These are phyloP conservation scores for Monosporascus cannonballus DNA, from an alignment of 2,329 filamentous ascomycete genomes.

Conservation along the genomic window DNA sequence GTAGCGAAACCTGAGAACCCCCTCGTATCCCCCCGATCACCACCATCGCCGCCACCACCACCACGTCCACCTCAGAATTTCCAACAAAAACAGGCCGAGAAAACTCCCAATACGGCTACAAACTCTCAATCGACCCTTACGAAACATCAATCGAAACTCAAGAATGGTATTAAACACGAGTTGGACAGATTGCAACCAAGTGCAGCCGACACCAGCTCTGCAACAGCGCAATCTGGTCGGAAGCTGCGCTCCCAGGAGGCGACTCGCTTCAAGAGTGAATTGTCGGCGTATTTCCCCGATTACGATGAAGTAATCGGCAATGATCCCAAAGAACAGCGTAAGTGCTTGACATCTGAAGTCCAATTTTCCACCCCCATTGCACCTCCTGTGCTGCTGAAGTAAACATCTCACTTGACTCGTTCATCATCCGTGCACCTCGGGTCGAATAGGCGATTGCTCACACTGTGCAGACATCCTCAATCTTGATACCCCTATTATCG, in stretches of 20 bases:
- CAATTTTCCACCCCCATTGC: background rate
- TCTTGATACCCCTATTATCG: conserved; percentile 64
- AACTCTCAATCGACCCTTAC: conserved; percentile 27
- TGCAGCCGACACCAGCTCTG: conserved; percentile 31
- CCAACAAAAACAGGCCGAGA: conserved; percentile 8
- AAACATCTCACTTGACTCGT: background rate
- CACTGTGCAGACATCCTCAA: conserved; percentile 60
- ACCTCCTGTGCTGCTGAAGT: background rate
- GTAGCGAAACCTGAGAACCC: conserved; percentile 18
- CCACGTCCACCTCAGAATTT: conserved; percentile 3
- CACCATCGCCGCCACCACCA: conserved; percentile 16
- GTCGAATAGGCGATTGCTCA: conserved; percentile 8
- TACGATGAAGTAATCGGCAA: conserved; percentile 93
- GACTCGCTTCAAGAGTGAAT: conserved; percentile 81
- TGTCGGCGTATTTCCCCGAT: conserved; percentile 85
- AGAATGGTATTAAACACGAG: conserved; percentile 57
- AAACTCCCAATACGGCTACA: conserved; percentile 17
- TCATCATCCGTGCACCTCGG: background rate
- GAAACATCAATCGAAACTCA: conserved; percentile 52
- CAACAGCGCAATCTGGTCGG: conserved; percentile 57
- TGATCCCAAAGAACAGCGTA: conserved; percentile 72
- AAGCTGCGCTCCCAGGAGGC: conserved; percentile 84
- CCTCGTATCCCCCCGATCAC: conserved; percentile 13
- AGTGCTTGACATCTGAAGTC: conserved; percentile 24
- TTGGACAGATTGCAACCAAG: conserved; percentile 49